phyloP scores from a whole-genome alignment of 805 yeast genomes.

The Cyberlindnera sargentensis region DNA sequence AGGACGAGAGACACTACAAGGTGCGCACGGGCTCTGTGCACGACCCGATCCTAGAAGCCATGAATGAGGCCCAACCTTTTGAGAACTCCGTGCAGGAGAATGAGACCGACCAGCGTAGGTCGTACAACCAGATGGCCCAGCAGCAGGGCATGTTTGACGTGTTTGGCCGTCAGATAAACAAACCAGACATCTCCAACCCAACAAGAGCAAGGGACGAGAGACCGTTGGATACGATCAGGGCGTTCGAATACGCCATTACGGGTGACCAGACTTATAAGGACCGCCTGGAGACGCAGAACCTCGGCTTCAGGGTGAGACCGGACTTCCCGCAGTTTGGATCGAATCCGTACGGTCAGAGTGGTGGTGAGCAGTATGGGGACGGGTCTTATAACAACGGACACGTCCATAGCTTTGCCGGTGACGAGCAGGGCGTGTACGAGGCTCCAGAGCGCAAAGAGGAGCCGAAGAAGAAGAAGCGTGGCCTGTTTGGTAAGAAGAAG shows the following conservation, averaged over 20 bases:
- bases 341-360: conserved; percentile 28
- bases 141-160: conserved; percentile 63
- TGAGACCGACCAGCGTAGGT: conserved; percentile 12
- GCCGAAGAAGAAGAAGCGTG: conserved; percentile 74
- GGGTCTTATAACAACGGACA: conserved; percentile 19
- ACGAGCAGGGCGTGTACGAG: conserved; percentile 53
- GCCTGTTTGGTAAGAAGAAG: conserved; percentile 73
- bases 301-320: conserved; percentile 84
- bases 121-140: conserved; percentile 31
- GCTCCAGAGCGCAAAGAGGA: conserved; percentile 39
- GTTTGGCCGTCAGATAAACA: conserved; percentile 73
- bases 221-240: conserved; percentile 91
- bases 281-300: conserved; percentile 66
- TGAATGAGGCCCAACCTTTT: conserved; percentile 93
- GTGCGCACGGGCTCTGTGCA: conserved; percentile 64
- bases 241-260: conserved; percentile 90
- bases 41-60: conserved; percentile 91
- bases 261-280: conserved; percentile 79
- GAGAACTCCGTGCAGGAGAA: conserved; percentile 41
- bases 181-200: conserved; percentile 89
- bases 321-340: conserved; percentile 51
- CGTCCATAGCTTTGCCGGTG: conserved; percentile 23
- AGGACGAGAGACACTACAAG: conserved; percentile 49
- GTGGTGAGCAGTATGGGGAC: conserved; percentile 13
- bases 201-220: conserved; percentile 91